Evolutionary conservation across 2,329 filamentous ascomycete genomes (phyloP), one percentile per base, ranked within the genome.

Genomic region (Orbilia javanica): DNA sequence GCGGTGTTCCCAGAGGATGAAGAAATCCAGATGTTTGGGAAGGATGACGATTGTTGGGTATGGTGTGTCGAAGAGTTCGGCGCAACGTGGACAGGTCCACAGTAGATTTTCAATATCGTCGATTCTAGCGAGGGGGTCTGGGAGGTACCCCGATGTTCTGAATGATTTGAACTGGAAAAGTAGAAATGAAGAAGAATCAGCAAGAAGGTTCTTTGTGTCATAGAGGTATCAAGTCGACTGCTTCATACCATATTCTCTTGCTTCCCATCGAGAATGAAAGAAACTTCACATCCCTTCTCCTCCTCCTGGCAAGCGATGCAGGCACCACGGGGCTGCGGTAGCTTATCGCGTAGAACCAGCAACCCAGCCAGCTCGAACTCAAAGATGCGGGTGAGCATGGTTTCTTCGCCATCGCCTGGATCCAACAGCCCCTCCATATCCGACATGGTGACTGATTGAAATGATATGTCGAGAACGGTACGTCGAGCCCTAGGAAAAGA

Each of bases 1-100:
- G 11, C 53, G 53, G 53, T 60, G 53, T 25, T 60, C 53, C 53
- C 53, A 60, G 31, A 60, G 53, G 34, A 39, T 25, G 53, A 60
- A 60, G 34, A 39, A 60, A 6, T 60, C 53, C 1, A 42, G 18
- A 18, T 60, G 13, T 25, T 11, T 11, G 4, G 53, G 53, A 18
- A 60, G 53, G 18, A 60, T 13, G 34, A 39, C 2, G 34, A 60
- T 39, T 13, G 53, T 25, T 13, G 53, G 53, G 20, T 10, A 18
- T 15, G 53, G 53, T 10, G 13, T n/a, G 18, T 60, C 53, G 34
- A 60, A 60, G 34, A 39, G 31, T 3, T 25, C n/a, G 53, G n/a
- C 31, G 31, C 53, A 60, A 18, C 7, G 1, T 8, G 53, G 29
- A 10, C 53, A 60, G 18, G 53, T 60, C 31, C 11, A 25, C 10